Evolutionary conservation across 257 asterid species (phyloP).

Genomic region (Penstemon davidsonii): DNA sequence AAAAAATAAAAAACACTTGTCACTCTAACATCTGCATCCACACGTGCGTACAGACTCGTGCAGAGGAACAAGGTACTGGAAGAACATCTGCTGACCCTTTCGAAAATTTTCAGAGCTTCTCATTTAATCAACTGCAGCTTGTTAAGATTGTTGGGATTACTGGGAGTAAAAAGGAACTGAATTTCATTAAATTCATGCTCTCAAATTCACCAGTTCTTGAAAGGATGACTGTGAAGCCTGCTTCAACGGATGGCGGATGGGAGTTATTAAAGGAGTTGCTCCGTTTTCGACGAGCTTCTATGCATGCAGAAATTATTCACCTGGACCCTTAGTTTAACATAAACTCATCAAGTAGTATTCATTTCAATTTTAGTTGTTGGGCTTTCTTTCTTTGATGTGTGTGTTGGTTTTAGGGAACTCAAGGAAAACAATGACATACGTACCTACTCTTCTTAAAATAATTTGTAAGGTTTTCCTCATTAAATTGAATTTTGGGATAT

Average conservation of each 20-base stretch:
- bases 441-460: no score
- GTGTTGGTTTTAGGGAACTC: background rate
- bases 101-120: slow-evolving; percentile 41
- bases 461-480: no score
- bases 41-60: slow-evolving; percentile 59
- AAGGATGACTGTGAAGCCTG: slow-evolving; percentile 79
- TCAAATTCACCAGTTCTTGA: slow-evolving; percentile 73
- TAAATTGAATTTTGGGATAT: no score
- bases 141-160: slow-evolving; percentile 72
- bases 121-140: slow-evolving; percentile 55
- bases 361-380: no score
- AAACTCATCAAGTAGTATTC: background rate
- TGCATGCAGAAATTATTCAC: slow-evolving; percentile 63
- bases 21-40: background rate
- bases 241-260: slow-evolving; percentile 62
- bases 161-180: slow-evolving; percentile 65
- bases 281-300: slow-evolving; percentile 78
- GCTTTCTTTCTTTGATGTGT: background rate
- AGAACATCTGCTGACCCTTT: slow-evolving; percentile 26
- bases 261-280: slow-evolving; percentile 77
- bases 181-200: slow-evolving; percentile 71
- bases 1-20: background rate
- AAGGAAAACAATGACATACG: no score
- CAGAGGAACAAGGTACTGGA: slow-evolving; percentile 49
- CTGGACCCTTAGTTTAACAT: slow-evolving; percentile 55